phyloP scores from a whole-genome alignment of 345 rosid species.

The Populus tremula region DNA sequence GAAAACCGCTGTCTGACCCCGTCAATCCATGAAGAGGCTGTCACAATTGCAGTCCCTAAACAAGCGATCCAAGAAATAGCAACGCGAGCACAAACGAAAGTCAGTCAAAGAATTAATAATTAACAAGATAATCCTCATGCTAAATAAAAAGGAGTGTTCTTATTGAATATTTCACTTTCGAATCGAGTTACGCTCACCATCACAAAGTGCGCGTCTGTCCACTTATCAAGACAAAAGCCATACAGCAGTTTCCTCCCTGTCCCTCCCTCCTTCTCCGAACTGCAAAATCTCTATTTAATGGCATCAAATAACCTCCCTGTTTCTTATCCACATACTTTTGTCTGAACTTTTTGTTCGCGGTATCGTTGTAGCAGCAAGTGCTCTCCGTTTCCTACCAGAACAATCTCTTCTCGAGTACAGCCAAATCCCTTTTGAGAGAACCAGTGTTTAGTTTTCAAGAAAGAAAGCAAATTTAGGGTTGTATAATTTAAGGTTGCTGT shows the following conservation, averaged over 20 bases:
- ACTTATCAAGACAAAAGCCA: neutral
- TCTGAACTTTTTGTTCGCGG: neutral
- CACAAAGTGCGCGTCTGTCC: neutral
- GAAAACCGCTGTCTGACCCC: no score
- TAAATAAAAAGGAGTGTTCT: neutral
- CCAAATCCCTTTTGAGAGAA: neutral
- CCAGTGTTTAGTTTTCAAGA: neutral
- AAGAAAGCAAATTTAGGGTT: neutral
- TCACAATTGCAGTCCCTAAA: no score
- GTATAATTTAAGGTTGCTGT: neutral
- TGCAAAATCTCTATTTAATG: neutral
- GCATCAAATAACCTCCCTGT: neutral
- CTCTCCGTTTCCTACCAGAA: neutral
- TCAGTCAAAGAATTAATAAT: no score
- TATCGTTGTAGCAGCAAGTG: neutral
- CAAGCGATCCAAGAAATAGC: no score
- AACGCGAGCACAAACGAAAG: no score
- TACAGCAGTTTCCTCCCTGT: neutral
- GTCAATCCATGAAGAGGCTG: no score
- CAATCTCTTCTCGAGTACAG: neutral
- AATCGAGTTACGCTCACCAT: neutral
- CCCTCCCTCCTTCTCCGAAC: neutral
- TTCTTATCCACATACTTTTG: neutral
- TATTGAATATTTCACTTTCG: neutral
- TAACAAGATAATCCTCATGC: no score